Evolutionary conservation across 2,329 filamentous ascomycete genomes (phyloP), one percentile per base, ranked within the genome.

Genomic region (Setomelanomma holmii): DNA sequence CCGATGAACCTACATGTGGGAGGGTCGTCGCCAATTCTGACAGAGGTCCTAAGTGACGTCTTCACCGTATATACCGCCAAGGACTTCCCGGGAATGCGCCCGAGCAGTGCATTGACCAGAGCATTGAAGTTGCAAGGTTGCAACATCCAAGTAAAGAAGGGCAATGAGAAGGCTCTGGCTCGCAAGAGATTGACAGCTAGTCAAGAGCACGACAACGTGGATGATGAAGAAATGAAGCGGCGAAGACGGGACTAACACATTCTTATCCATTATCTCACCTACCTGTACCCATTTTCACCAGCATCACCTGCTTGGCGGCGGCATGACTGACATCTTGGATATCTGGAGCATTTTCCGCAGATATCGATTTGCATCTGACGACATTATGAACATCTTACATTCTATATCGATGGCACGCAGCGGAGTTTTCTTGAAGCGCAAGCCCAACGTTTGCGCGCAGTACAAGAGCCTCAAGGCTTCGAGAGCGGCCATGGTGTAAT

Each of bases 81-180:
- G 70, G 90, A 93, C 68, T 95, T 95, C 54, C 89, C 89, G 0
- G 90, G 90, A 5, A 95, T 95, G 90, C 82, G 87, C 51, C 86
- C 89, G 1, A 92, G 89, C 71, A 92, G 89, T 21, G 79, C 83
- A 16, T 76, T 95, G 33, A 90, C 90, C 1, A 89, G 89, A 71
- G 81, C 84, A 24, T 77, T 95, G 51, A 90, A 91, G 72, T 82
- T 89, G 64, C 90, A 93, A 75, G 90, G 90, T 4, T 90, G 90
- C 66, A 86, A 91, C 43, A 92, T 95, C 55, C 90, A 90, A 30
- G 90, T 93, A 56, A 93, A 93, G 77, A 95, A 93, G 71, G 90
- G 90, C 12, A 92, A 90, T 60, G 88, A 91, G 53, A 86, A 85
- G 73, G 78, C 77, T 14, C 53, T 75, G 53, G 76, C 78, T 38